Conservation (phyloP, 2,329 filamentous ascomycete genomes). For the Simplicillium aogashimaense region DNA sequence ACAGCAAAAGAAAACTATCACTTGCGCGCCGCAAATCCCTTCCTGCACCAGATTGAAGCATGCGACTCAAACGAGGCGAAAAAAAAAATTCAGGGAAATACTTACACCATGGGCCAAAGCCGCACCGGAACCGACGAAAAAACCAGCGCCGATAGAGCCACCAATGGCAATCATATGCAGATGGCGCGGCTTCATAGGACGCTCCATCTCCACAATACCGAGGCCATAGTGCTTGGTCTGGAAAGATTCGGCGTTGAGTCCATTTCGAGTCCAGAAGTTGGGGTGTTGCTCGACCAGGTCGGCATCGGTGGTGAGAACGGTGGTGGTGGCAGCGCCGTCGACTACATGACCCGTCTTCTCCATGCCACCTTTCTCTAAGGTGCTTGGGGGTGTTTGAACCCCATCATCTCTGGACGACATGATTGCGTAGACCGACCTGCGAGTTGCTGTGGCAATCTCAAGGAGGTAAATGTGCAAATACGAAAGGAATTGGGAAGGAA, state of each 20-base stretch:
- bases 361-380: too few species aligned
- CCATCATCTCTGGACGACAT: too few species aligned
- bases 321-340: conserved; percentile 4
- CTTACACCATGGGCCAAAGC: conserved; percentile 42
- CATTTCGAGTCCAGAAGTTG: conserved; percentile 23
- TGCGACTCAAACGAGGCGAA: not conserved
- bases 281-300: conserved; percentile 12
- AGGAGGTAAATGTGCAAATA: too few species aligned
- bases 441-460: too few species aligned
- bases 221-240: conserved; percentile 19
- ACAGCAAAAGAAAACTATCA: too few species aligned
- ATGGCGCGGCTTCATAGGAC: conserved; percentile 45
- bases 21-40: too few species aligned
- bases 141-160: conserved; percentile 52
- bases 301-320: conserved; percentile 7
- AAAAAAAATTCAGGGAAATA: conserved; percentile 3
- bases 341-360: conserved; percentile 9
- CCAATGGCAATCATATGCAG: conserved; percentile 55
- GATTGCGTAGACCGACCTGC: too few species aligned
- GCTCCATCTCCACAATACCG: conserved; percentile 27
- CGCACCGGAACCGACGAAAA: conserved; percentile 50
- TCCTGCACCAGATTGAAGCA: too few species aligned
- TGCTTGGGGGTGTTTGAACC: too few species aligned
- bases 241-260: conserved; percentile 24
- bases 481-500: too few species aligned